phyloP scores from a whole-genome alignment of 2,329 filamentous ascomycete species.

The Colletotrichum spaethianum region DNA sequence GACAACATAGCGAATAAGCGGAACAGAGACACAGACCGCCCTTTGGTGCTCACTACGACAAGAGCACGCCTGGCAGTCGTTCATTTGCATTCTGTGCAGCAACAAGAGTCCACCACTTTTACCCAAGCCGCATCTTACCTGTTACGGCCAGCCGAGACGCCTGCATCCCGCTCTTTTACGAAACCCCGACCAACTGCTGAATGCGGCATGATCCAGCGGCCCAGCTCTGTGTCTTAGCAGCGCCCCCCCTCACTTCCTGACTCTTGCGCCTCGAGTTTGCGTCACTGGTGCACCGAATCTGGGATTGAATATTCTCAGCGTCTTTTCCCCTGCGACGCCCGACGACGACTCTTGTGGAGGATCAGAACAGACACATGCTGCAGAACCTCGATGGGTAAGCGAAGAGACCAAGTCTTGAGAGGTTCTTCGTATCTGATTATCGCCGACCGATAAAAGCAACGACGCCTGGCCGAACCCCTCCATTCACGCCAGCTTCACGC shows the following conservation, averaged over 20 bases:
- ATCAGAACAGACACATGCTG: slow-evolving; percentile 6
- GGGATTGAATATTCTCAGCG: neutral
- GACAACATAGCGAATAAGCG: slow-evolving; percentile 33
- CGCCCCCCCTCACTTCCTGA: slow-evolving; percentile 17
- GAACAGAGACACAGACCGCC: slow-evolving; percentile 39
- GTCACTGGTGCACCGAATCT: slow-evolving; percentile 5
- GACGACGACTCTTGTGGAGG: slow-evolving; percentile 6
- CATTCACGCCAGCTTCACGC: slow-evolving; percentile 9
- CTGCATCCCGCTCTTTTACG: slow-evolving; percentile 34
- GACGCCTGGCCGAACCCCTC: slow-evolving; percentile 18
- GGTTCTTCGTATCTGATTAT: slow-evolving; percentile 18
- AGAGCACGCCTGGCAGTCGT: slow-evolving; percentile 2
- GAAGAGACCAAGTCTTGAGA: slow-evolving; percentile 15
- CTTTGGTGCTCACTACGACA: slow-evolving; percentile 9
- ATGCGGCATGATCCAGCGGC: slow-evolving; percentile 38
- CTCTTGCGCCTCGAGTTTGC: slow-evolving; percentile 12
- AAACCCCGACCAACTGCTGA: slow-evolving; percentile 25
- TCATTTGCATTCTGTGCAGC: neutral
- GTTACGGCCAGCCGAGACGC: slow-evolving; percentile 37
- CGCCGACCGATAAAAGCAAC: slow-evolving; percentile 29
- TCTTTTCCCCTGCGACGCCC: neutral
- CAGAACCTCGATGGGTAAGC: slow-evolving; percentile 26
- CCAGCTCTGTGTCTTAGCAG: slow-evolving; percentile 34
- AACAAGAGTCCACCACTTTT: slow-evolving; percentile 3
- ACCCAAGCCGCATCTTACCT: slow-evolving; percentile 29